Base-by-base conservation (phyloP, 177 flowering plant species). In the Vitis hybrid region DNA sequence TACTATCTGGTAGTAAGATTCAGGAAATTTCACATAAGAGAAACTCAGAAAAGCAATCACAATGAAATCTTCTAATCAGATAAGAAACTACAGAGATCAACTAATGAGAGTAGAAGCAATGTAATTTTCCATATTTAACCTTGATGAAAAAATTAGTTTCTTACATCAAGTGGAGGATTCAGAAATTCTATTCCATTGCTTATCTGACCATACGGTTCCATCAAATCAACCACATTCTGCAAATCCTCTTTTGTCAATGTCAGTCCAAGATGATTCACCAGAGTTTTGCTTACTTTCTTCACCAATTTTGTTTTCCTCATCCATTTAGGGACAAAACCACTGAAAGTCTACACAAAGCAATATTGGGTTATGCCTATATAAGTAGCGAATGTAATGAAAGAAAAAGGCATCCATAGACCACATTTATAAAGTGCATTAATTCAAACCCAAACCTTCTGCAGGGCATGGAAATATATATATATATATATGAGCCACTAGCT, bases 201-300 rank as follows among this genome's bases (percentile, higher is more conserved):
- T 78, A 91, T 88, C 77, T 87, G 92, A 70, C 97, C 98, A 84
- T 92, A 94, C 75, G 98, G 97, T 71, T 94, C 97, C 99, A 94
- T 94, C 49, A 85, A 79, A 75, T 94, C 93, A 77, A 94, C 98
- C 73, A 92, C 97, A 77, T 77, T 84, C 72, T 87, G 82, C 69
- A 94, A 65, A 84, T 94, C 99, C 77, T 87, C 93, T 73, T 77
- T 85, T 51, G 88, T 83, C 83, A 93, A 70, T 56, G 85, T 75
- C 73, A 94, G 75, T 21, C 97, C 99, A 70, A 94, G 96, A 87
- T 92, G 94, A 84, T 94, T 84, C 66, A 93, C 88, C 61, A 91
- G 74, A 88, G 83, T 73, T 76, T 79, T 84, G 86, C 93, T 86
- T 11, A 89, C 69, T 55, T 65, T 69, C 78, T 81, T 90, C 59